Evolutionary conservation across 1,139 yeast genomes (phyloP).

Genomic region (Suhomyces choctaworum): DNA sequence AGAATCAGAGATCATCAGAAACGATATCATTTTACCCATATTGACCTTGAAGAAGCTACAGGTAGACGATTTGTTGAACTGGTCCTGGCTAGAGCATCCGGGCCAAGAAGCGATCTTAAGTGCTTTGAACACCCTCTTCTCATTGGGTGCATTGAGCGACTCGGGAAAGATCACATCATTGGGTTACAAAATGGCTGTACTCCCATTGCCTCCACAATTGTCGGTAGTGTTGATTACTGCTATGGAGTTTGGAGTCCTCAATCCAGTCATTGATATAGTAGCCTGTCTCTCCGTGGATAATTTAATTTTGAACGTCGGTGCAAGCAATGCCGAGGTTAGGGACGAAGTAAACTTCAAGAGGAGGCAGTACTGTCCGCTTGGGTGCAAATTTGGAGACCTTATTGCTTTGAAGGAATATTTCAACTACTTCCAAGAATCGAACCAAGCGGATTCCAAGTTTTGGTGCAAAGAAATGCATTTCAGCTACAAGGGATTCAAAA

Average conservation of each 20-base stretch:
- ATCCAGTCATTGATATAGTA: conserved; percentile 80
- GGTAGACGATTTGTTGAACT: conserved; percentile 76
- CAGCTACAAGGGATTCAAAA: conserved; percentile 76
- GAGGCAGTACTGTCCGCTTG: conserved; percentile 65
- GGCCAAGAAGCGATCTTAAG: conserved; percentile 73
- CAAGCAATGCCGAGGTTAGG: conserved; percentile 73
- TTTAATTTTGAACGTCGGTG: conserved; percentile 58
- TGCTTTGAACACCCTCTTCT: conserved; percentile 76
- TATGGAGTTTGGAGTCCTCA: conserved; percentile 54
- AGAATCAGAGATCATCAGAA: conserved; percentile 88
- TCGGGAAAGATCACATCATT: conserved; percentile 70
- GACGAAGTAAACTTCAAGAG: conserved; percentile 74
- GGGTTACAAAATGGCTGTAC: conserved; percentile 81
- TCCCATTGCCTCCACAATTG: conserved; percentile 89
- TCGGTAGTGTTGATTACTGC: conserved; percentile 86
- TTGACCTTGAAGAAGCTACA: conserved; percentile 81
- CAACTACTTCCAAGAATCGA: conserved; percentile 54
- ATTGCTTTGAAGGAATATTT: conserved; percentile 78
- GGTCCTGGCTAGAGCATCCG: conserved; percentile 95
- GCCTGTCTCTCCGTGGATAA: conserved; percentile 94
- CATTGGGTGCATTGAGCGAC: conserved; percentile 77
- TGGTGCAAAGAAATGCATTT: conserved; percentile 86
- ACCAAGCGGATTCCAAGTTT: conserved; percentile 54
- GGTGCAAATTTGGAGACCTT: conserved; percentile 76
- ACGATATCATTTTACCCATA: conserved; percentile 82